phyloP scores from a whole-genome alignment of 805 yeast genomes.

The Monosporozyma siamensis region DNA sequence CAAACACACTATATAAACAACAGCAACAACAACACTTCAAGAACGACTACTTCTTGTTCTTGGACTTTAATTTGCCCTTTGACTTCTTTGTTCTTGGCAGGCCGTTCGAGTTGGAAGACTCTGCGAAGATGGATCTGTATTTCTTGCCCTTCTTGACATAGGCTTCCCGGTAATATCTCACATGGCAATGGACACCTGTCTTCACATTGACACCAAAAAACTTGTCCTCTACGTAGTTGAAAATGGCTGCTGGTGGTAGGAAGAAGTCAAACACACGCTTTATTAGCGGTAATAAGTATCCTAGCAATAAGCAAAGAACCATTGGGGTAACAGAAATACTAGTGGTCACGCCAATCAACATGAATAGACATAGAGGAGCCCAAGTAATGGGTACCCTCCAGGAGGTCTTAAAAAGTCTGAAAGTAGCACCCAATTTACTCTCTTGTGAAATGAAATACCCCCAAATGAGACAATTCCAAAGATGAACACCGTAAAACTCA shows the following conservation, averaged over 20 bases:
- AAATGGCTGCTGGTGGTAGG: constrained; percentile 3
- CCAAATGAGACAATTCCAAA: constrained; percentile 2
- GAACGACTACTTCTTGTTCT: not conserved
- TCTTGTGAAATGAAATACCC: constrained; percentile 2
- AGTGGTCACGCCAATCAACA: not conserved
- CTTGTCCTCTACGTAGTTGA: constrained; percentile 1
- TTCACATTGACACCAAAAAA: not conserved
- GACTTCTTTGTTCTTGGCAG: constrained; percentile 3
- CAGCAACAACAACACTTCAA: no score
- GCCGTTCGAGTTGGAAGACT: not conserved
- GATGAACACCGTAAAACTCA: not conserved
- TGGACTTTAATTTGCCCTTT: not conserved
- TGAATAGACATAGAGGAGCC: not conserved
- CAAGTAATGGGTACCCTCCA: not conserved
- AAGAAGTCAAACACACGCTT: not conserved
- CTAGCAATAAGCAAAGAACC: not conserved
- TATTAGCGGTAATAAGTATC: not conserved
- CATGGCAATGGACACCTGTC: not conserved
- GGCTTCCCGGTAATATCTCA: constrained; percentile 47
- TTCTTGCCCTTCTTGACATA: constrained; percentile 31
- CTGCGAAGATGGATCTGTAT: constrained; percentile 24
- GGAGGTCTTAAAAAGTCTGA: not conserved
- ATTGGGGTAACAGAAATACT: not conserved
- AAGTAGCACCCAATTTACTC: constrained; percentile 1
- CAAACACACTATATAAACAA: no score